Evolutionary conservation across 2,329 filamentous ascomycete genomes (phyloP), one percentile per base, ranked within the genome.

Genomic region (Knoxdaviesia proteae): DNA sequence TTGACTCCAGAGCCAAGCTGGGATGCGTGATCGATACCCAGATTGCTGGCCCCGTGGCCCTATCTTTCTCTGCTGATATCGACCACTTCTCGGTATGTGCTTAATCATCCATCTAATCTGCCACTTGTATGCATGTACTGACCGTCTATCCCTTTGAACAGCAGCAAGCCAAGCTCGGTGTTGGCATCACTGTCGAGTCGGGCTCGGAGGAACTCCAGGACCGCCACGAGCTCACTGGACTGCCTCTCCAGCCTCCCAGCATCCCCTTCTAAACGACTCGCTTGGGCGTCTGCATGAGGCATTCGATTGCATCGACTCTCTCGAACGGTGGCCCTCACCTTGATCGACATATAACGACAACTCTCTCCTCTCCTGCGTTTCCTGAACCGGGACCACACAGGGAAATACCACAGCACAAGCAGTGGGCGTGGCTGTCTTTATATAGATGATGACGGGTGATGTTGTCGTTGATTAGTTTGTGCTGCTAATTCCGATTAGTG

Each of bases 21-120:
- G 84, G 81, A 62, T 90, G 84, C 58, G 65, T 94, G 55, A 66
- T 96, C 51, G 90, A 98, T 71, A 96, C 94, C 77, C 80, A 86
- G 56, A 83, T 98, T 55, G 86, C 86, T 32, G 84, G 86, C 49
- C 82, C 87, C 32, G 86, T 98, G 46, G 81, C 80, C 59, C 76
- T 98, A 65, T 93, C 87, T 45, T 94, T 98, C 63, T 84, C 87
- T 44, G 88, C 87, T 51, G 90, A 96, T 58, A 84, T 98, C 56
- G 90, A 98, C 63, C 88, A 98, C 64, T 76, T 78, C 54, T 87
- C 87, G 68, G 90, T 94, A 73, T 60, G 83, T 69, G 39, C 35
- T 9, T 5, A 34, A 3, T 8, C 33, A 36, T 36, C 9, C 32
- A n/a, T 30, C 9, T 8, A 34, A 32, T 34, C 11, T 35, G 36